These are phyloP conservation scores for Ophidiomyces ophidiicola DNA, from an alignment of 2,329 filamentous ascomycete species.

Conservation along the genomic window DNA sequence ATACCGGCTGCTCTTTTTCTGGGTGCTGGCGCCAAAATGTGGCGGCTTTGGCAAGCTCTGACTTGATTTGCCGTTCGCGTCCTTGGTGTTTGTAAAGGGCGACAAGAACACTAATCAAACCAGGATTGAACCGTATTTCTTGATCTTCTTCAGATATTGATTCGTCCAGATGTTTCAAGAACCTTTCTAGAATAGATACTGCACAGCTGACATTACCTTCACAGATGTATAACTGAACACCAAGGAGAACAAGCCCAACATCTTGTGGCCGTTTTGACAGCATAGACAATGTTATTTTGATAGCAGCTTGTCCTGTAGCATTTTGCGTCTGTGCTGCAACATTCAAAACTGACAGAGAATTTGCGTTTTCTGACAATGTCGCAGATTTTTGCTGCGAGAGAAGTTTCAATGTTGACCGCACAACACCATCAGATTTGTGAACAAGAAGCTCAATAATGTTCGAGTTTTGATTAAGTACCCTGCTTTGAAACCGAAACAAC, in stretches of 20 bases:
- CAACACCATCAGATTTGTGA: conserved; percentile 49
- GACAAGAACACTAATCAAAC: conserved; percentile 67
- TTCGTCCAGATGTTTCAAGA: conserved; percentile 59
- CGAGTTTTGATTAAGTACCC: conserved; percentile 42
- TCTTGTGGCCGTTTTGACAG: conserved; percentile 66
- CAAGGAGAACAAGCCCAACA: conserved; percentile 65
- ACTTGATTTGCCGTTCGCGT: conserved; percentile 57
- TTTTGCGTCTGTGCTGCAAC: conserved; percentile 62
- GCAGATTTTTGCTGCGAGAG: conserved; percentile 39
- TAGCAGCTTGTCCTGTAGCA: conserved; percentile 50
- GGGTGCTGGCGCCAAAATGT: conserved; percentile 63
- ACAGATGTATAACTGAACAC: conserved; percentile 68
- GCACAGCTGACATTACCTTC: conserved; percentile 61
- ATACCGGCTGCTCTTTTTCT: conserved; percentile 43
- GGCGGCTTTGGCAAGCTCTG: conserved; percentile 66
- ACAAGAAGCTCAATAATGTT: conserved; percentile 47
- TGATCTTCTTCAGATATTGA: conserved; percentile 45
- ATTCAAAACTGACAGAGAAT: conserved; percentile 51
- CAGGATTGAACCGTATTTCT: conserved; percentile 69
- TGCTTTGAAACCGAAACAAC: conserved; percentile 48
- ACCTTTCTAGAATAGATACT: conserved; percentile 60
- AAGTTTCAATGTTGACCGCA: conserved; percentile 41
- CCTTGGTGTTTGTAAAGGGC: conserved; percentile 67
- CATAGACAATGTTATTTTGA: conserved; percentile 57
- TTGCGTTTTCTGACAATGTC: conserved; percentile 40